Evolutionary conservation across 169 alveolate species (phyloP).

Genomic region (Cryptosporidium meleagridis): DNA sequence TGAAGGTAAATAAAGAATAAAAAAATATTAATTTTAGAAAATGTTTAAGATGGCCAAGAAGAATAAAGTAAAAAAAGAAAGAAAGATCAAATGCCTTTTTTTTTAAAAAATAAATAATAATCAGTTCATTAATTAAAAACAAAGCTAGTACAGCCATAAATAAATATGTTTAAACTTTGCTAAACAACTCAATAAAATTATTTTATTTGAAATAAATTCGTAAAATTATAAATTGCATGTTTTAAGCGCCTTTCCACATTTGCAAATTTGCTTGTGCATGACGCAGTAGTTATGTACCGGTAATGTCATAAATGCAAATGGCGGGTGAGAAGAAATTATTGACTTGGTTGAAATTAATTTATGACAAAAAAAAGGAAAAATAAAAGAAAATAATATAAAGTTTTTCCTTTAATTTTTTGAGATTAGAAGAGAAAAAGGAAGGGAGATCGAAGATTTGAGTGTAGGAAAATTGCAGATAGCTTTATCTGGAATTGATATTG

Average conservation of each 20-base stretch:
- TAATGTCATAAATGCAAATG: constrained; percentile 12
- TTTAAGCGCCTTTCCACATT: not conserved
- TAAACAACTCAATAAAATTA: too few relatives aligned
- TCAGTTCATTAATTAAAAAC: not conserved
- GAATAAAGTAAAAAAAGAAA: too few relatives aligned
- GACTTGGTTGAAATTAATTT: not conserved
- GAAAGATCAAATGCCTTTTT: too few relatives aligned
- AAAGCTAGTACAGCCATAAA: not conserved
- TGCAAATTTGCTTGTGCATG: constrained; percentile 10
- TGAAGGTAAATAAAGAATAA: not conserved
- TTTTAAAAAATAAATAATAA: too few relatives aligned
- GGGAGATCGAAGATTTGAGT: not conserved
- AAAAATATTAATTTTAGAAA: too few relatives aligned
- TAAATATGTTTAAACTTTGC: too few relatives aligned
- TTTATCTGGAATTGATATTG: too few relatives aligned
- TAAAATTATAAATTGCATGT: not conserved
- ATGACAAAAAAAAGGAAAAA: not conserved
- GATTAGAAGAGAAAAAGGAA: not conserved
- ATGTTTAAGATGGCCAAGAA: too few relatives aligned
- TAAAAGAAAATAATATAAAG: not conserved
- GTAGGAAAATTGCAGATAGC: not conserved
- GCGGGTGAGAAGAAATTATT: not conserved
- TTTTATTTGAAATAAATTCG: too few relatives aligned
- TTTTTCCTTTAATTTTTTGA: not conserved
- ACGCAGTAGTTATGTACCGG: constrained; percentile 21